Conservation (phyloP, 2,329 filamentous ascomycete species). For the Colletotrichum gigasporum region DNA sequence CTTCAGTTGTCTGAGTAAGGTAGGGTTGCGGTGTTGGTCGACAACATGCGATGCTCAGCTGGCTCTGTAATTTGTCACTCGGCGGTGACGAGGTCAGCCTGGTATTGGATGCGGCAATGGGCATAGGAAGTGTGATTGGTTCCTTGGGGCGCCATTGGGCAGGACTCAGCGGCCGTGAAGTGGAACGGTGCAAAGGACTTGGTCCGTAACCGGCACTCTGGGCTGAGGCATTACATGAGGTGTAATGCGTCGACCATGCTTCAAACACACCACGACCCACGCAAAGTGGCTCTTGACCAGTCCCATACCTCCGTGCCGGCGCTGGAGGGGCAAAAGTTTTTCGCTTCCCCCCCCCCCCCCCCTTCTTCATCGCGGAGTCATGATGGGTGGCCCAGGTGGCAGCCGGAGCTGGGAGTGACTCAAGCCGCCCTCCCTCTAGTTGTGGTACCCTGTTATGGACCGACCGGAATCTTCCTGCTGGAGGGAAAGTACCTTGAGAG, state of each 20-base stretch:
- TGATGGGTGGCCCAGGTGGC: no score
- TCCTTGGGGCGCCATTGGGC: background rate
- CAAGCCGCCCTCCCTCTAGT: background rate
- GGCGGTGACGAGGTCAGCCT: background rate
- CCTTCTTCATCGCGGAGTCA: no score
- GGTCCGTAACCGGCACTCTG: conserved; percentile 8
- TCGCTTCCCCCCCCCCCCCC: background rate
- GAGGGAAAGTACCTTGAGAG: background rate
- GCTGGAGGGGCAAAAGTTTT: conserved; percentile 1
- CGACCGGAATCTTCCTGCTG: conserved; percentile 13
- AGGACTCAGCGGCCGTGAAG: background rate
- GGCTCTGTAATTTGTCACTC: background rate
- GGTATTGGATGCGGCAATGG: no score
- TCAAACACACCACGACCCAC: background rate
- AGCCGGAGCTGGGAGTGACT: no score
- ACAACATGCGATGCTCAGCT: background rate
- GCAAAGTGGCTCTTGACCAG: background rate
- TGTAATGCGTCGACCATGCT: conserved; percentile 13
- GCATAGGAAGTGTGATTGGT: no score
- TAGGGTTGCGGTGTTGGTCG: no score
- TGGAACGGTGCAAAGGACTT: background rate
- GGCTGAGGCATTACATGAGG: background rate
- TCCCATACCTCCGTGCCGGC: background rate
- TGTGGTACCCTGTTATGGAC: background rate
- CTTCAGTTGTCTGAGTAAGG: no score